Evolutionary conservation across 495 filamentous ascomycete genomes (phyloP).

Genomic region (Podospora pseudopauciseta): DNA sequence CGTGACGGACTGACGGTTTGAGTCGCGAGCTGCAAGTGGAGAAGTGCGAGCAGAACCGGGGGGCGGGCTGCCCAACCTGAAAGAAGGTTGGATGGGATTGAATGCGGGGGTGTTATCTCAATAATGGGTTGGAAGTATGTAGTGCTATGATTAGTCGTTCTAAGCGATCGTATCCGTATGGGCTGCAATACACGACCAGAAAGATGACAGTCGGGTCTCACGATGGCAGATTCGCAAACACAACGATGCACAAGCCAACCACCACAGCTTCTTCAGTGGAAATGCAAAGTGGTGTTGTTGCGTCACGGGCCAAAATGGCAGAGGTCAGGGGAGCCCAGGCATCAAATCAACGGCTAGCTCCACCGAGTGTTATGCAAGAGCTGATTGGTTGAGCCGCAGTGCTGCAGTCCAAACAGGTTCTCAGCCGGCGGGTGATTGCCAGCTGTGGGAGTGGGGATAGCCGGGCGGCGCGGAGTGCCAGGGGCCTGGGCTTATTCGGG

Average conservation of each 20-base stretch:
- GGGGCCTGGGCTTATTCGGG: conserved; percentile 33
- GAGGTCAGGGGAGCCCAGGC: background rate
- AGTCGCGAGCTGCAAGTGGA: background rate
- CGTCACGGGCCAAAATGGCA: conserved; percentile 17
- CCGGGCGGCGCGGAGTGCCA: conserved; percentile 12
- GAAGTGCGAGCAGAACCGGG: background rate
- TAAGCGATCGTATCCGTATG: background rate
- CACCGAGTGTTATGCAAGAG: background rate
- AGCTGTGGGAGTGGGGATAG: conserved; percentile 26
- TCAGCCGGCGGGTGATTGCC: conserved; percentile 21
- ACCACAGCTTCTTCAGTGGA: background rate
- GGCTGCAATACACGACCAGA: background rate
- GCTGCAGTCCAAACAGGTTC: conserved; percentile 6
- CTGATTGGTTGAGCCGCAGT: background rate
- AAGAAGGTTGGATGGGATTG: background rate
- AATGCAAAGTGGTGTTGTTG: conserved; percentile 8
- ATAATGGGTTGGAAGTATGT: too few species aligned
- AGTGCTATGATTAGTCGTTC: background rate
- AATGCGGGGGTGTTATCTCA: background rate
- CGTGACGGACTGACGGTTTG: background rate
- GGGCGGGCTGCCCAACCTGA: background rate
- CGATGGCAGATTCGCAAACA: background rate
- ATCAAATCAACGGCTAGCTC: background rate
- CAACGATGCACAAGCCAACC: too few species aligned
- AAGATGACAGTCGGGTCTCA: background rate